Conservation (phyloP, 2,329 filamentous ascomycete species). For the Chaetomium olivaceum region DNA sequence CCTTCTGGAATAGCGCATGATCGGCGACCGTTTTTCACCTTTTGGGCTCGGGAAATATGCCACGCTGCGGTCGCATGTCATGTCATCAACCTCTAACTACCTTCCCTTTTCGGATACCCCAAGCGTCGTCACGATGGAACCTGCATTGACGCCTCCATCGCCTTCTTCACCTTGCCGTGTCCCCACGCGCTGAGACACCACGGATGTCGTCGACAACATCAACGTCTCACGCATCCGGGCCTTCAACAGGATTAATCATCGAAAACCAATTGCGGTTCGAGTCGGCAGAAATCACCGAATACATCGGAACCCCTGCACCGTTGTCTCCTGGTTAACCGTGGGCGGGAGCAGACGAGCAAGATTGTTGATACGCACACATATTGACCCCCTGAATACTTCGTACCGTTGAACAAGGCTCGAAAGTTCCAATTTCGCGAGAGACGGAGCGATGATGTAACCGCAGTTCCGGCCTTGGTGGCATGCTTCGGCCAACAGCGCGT, state of each 20-base stretch:
- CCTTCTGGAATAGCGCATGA: slow-evolving; percentile 31
- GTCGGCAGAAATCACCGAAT: background rate
- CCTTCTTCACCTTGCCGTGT: background rate
- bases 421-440: slow-evolving; percentile 1
- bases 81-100: slow-evolving; percentile 26
- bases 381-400: background rate
- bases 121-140: slow-evolving; percentile 23
- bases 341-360: background rate
- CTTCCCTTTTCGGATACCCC: slow-evolving; percentile 32
- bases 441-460: slow-evolving; percentile 7
- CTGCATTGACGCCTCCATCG: slow-evolving; percentile 11
- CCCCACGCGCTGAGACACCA: background rate
- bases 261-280: background rate
- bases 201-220: background rate
- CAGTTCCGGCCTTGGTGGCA: background rate
- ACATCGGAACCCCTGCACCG: background rate
- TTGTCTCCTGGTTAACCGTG: background rate
- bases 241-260: background rate
- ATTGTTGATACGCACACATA: background rate
- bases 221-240: background rate
- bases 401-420: background rate
- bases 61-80: slow-evolving; percentile 30
- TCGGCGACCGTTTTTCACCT: slow-evolving; percentile 34
- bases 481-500: background rate
- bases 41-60: slow-evolving; percentile 35